A percentile compares a stretch with the other conserved stretches of the same genome.
Evolutionary conservation across 257 asterid species (phyloP).

Genomic region (Nicotiana obtusifolia): DNA sequence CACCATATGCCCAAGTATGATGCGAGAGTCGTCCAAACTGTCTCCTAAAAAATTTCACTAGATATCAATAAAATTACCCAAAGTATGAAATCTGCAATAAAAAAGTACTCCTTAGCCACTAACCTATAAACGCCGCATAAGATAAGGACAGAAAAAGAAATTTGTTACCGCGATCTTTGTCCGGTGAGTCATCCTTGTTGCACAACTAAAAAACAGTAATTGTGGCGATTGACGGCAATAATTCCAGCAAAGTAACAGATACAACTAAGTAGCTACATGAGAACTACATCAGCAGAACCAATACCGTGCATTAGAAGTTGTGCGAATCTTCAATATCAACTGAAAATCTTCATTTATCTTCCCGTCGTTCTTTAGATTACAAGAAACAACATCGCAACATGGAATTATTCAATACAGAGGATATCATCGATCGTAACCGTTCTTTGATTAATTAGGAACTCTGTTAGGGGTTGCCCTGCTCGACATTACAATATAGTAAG

Average conservation of each 20-base stretch:
- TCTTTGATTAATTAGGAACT: background rate
- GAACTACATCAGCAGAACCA: background rate
- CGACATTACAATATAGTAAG: too few species aligned
- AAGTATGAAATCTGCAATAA: background rate
- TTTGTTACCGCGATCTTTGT: background rate
- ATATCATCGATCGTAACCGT: too few species aligned
- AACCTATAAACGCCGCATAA: background rate
- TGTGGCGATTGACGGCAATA: background rate
- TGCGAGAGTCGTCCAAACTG: background rate
- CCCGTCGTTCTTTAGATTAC: background rate
- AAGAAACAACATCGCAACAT: background rate
- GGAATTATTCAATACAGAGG: background rate
- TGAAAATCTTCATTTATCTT: background rate
- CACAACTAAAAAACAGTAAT: background rate
- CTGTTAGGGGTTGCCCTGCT: background rate
- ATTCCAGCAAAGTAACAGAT: background rate
- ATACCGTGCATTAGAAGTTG: background rate
- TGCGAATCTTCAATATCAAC: background rate
- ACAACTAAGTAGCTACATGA: background rate
- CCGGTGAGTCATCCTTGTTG: background rate
- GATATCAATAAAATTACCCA: background rate
- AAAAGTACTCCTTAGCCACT: background rate
- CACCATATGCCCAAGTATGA: background rate
- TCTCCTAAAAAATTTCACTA: background rate
- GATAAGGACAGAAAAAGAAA: background rate